Conservation (phyloP, 441 rosid genomes). For the Euphorbia celastroides region DNA sequence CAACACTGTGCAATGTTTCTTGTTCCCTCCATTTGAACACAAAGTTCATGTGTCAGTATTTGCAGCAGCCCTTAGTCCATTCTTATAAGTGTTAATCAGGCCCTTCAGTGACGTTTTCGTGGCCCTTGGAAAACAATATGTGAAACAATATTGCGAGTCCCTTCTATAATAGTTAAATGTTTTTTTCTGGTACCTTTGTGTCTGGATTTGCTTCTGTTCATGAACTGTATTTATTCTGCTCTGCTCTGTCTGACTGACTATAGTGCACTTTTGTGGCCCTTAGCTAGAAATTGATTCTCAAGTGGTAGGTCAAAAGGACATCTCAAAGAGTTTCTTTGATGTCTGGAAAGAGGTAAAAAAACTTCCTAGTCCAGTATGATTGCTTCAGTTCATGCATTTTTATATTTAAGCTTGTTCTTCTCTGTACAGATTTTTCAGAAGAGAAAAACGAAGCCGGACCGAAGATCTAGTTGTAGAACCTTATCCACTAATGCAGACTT, state of each 20-base stretch:
- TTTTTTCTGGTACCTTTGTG: background rate
- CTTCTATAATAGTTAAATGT: background rate
- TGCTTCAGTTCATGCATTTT: constrained; percentile 19
- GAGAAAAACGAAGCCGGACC: constrained; percentile 52
- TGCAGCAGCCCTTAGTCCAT: background rate
- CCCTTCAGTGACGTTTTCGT: background rate
- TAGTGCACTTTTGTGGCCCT: constrained; percentile 26
- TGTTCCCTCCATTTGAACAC: background rate
- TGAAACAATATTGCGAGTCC: background rate
- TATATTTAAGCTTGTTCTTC: constrained; percentile 17
- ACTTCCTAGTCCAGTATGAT: constrained; percentile 8
- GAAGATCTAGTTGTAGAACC: constrained; percentile 34
- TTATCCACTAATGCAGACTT: constrained; percentile 47
- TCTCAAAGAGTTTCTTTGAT: constrained; percentile 80
- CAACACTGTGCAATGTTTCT: background rate
- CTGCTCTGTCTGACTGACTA: constrained; percentile 13
- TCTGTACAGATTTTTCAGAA: constrained; percentile 73
- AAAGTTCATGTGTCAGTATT: background rate
- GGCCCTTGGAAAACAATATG: background rate
- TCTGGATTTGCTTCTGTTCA: background rate
- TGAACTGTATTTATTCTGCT: background rate
- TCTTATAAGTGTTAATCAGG: background rate
- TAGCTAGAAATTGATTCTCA: constrained; percentile 87
- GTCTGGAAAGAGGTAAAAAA: constrained; percentile 91
- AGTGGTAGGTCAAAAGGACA: constrained; percentile 89